phyloP scores from a whole-genome alignment of 139 green algal genomes.

The Closterium sp. region DNA sequence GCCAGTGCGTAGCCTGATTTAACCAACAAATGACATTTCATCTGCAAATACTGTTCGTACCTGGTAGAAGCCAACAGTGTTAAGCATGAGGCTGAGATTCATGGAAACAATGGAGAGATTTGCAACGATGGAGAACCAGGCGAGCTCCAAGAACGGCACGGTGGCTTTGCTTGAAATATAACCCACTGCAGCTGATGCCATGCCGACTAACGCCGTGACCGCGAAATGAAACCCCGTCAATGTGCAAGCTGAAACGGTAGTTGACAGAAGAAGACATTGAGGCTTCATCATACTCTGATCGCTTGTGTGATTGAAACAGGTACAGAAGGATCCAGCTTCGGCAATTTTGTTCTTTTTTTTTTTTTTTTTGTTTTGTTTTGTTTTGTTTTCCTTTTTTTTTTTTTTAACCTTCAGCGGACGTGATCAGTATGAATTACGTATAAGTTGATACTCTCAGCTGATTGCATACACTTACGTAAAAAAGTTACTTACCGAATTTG shows the following conservation, averaged over 20 bases:
- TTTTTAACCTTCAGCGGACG: too few species aligned
- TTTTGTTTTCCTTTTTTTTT: too few species aligned
- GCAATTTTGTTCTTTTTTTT: too few species aligned
- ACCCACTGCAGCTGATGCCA: constrained; percentile 31
- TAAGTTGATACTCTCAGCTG: not conserved
- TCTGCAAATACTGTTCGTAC: not conserved
- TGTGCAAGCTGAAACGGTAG: constrained; percentile 28
- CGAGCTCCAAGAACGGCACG: constrained; percentile 54
- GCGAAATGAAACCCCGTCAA: constrained; percentile 41
- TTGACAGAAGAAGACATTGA: not conserved
- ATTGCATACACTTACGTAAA: not conserved
- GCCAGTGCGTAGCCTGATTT: not conserved
- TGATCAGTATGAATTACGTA: not conserved
- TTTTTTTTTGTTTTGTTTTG: too few species aligned
- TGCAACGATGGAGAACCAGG: constrained; percentile 61
- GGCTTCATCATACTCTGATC: too few species aligned
- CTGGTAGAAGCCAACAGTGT: constrained; percentile 68
- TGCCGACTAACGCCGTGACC: constrained; percentile 37
- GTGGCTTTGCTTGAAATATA: constrained; percentile 26
- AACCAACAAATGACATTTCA: too few species aligned
- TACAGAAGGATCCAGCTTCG: too few species aligned
- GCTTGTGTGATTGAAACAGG: too few species aligned
- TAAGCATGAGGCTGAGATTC: constrained; percentile 71
- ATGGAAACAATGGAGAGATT: constrained; percentile 69
- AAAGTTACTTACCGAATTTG: not conserved